A percentile compares a stretch with the other conserved stretches of the same genome.
These are phyloP conservation scores for Durusdinium trenchii DNA, from an alignment of 73 alveolate genomes.

Conservation along the genomic window DNA sequence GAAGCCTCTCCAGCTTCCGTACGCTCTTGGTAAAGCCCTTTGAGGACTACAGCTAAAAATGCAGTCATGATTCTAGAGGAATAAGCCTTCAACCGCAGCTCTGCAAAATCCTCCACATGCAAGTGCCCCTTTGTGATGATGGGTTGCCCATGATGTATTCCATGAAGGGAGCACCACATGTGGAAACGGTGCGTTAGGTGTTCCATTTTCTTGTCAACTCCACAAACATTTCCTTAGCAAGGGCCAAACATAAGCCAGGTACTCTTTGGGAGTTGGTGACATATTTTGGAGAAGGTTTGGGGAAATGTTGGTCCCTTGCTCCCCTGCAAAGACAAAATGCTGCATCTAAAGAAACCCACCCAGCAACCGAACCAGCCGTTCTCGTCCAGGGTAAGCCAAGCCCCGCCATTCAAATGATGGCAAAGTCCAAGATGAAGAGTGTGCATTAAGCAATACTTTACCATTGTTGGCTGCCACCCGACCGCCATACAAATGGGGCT, in stretches of 20 bases:
- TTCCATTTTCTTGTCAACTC: neutral
- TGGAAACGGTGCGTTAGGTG: neutral
- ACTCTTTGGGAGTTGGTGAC: too few relatives aligned
- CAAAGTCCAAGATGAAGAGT: neutral
- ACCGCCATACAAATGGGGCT: neutral
- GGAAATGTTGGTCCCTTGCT: too few relatives aligned
- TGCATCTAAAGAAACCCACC: neutral
- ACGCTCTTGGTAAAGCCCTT: neutral
- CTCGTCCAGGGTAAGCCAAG: neutral
- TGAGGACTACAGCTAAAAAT: neutral
- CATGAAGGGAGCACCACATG: constrained; percentile 1
- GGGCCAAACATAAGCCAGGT: neutral
- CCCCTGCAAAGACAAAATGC: too few relatives aligned
- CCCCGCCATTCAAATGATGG: neutral
- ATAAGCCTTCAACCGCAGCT: neutral
- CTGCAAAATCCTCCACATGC: neutral
- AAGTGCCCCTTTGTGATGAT: neutral
- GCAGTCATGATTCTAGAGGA: neutral
- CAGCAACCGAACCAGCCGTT: neutral
- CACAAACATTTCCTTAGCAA: neutral
- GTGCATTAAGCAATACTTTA: neutral
- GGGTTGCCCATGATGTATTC: neutral
- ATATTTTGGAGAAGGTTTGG: too few relatives aligned
- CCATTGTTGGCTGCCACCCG: neutral
- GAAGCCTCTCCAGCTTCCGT: neutral